A percentile compares a stretch with the other conserved stretches of the same genome.
Conservation (phyloP, 2,329 filamentous ascomycete genomes). For the Apiospora sp. region DNA sequence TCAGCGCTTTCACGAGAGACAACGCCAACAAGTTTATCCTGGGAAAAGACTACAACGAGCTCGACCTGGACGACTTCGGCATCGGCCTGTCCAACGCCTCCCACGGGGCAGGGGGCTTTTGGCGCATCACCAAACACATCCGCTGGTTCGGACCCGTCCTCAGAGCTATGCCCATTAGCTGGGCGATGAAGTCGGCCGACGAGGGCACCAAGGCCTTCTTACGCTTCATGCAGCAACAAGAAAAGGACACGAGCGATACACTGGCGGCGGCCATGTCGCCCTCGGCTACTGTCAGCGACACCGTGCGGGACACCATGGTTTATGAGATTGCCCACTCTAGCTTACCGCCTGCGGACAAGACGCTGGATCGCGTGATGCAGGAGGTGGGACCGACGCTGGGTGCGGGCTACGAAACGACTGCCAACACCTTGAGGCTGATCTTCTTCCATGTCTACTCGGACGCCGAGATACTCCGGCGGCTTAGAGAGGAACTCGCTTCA, state of each 20-base stretch:
- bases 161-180: conserved; percentile 27
- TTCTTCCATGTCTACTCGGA: conserved; percentile 36
- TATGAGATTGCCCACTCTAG: background rate
- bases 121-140: conserved; percentile 31
- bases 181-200: conserved; percentile 28
- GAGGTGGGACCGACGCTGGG: background rate
- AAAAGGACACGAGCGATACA: background rate
- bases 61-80: conserved; percentile 4
- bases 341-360: background rate
- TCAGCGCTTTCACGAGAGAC: conserved; percentile 9
- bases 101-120: background rate
- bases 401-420: conserved; percentile 41
- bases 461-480: conserved; percentile 28
- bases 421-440: conserved; percentile 34
- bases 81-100: background rate
- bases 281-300: background rate
- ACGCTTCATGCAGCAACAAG: conserved; percentile 22
- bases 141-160: conserved; percentile 32
- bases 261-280: background rate
- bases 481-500: conserved; percentile 27
- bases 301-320: background rate
- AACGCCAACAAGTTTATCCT: conserved; percentile 18
- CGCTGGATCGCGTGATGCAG: background rate
- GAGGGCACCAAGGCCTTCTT: conserved; percentile 25
- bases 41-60: conserved; percentile 21